Base-by-base conservation (phyloP, 768 basidiomycete species). In the Lactifluus subvellereus region DNA sequence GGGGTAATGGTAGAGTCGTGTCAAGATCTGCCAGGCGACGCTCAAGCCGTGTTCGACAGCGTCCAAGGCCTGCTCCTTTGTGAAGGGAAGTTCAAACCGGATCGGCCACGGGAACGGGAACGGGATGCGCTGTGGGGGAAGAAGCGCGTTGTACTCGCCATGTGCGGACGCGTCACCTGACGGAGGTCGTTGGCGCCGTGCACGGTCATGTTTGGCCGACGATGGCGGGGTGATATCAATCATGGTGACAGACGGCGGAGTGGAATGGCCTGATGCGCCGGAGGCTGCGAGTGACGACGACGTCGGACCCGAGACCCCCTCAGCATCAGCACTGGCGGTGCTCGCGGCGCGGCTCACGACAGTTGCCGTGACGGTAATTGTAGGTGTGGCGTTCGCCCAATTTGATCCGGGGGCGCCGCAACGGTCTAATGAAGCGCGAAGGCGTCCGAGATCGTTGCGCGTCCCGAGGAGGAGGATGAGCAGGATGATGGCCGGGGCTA, bases 1-100 rank as follows among this genome's bases (percentile, higher is more conserved):
- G 0, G 84, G 85, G 64, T 82, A 86, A 69, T 85, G 82, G 68
- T 82, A 80, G 30, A 78, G 72, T 72, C 72, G 80, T 67, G 78
- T 74, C 48, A 80, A 70, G n/a, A 83, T 55, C 61, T 78, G 73
- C 81, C 81, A 85, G 5, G 80, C 71, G 18, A 73, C 71, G 54
- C 75, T 76, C 53, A 80, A 57, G 6, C 78, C 73, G 37, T 72
- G 69, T 59, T 77, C 68, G n/a, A 82, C 62, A 48, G 74, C 75
- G 62, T 70, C 69, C 65, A 67, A 62, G 6, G 71, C 68, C 27
- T 67, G 66, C 10, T 68, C 65, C 30, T 71, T 69, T n/a, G 74
- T 70, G 72, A 77, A 77, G 10, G 74, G 70, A 54, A 78, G 69
- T 18, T 72, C 67, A 20, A 77, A 69, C 14, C 43, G 68, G n/a